Evolutionary conservation across 192 early-diverging fungal species (phyloP), one percentile per base, ranked within the genome.

Genomic region (Thamnidium elegans): DNA sequence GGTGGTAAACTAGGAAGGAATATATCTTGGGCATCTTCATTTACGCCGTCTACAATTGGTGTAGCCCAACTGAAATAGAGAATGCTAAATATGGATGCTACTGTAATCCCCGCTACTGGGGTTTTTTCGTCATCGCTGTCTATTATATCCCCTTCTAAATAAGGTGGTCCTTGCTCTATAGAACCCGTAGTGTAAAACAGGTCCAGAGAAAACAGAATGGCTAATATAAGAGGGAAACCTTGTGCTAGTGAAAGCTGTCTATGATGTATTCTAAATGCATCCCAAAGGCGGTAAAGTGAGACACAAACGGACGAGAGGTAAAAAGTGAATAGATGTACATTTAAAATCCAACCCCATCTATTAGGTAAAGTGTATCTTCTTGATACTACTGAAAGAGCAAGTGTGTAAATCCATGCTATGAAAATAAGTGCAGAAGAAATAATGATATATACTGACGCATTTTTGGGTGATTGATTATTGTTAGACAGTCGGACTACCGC

Each of bases 61-160:
- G 76, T 51, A 23, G 68, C 50, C 50, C 58, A 72, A 7, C 45
- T 48, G 30, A 66, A 78, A 21, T 39, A 43, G 3, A 74, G 39
- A 55, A 61, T 68, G 39, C 66, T 60, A 48, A 66, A 68, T n/a
- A 75, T 64, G 8, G 73, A 75, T 52, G 69, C 63, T 39, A 68
- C 55, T 23, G 47, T 34, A 43, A 71, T 46, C 23, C 62, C 52
- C 11, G 58, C 36, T 15, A 75, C 66, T 15, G 58, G 52, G 52
- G 26, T 62, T 42, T 61, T 65, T 34, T 68, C 34, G 9, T 67
- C 54, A 19, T 21, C 21, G 3, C 39, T 36, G 17, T 50, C 44
- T 0, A 60, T 45, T 8, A 26, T 26, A 26, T 26, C 26, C 1
- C 46, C 60, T 23, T 66, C 65, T 11, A 72, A 21, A 50, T 66